Evolutionary conservation across 1,284 basidiomycete genomes (phyloP).

Genomic region (Austroboletus olivaceoglutinosus): DNA sequence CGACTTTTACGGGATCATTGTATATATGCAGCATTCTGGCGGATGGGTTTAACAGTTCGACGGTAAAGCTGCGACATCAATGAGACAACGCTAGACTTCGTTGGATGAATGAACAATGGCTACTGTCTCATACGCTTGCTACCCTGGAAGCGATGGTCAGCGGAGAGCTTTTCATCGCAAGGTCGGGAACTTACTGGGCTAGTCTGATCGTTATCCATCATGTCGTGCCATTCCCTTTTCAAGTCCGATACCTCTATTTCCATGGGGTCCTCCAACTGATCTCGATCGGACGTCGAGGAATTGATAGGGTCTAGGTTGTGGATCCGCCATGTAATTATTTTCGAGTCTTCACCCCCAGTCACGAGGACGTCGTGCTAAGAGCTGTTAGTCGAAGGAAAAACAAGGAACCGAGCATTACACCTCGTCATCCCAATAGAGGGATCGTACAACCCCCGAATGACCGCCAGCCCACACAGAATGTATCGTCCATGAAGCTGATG

Average conservation of each 20-base stretch:
- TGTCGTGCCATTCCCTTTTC: constrained; percentile 28
- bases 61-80: too few relatives aligned
- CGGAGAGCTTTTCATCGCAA: background rate
- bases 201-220: constrained; percentile 9
- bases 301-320: constrained; percentile 2
- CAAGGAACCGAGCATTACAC: constrained; percentile 31
- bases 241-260: constrained; percentile 8
- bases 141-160: constrained; percentile 9
- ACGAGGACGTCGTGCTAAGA: constrained; percentile 47
- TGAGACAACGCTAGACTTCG: background rate
- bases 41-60: background rate
- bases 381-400: constrained; percentile 3
- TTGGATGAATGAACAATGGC: background rate
- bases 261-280: constrained; percentile 12
- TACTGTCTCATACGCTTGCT: constrained; percentile 24
- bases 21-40: background rate
- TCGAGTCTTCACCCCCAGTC: constrained; percentile 64
- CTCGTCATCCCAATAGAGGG: constrained; percentile 54
- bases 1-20: background rate
- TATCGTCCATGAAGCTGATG: constrained; percentile 46
- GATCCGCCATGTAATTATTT: constrained; percentile 50
- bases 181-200: constrained; percentile 16
- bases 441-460: constrained; percentile 57
- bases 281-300: background rate
- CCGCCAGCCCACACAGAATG: constrained; percentile 51